Conservation (phyloP, 306 rosid genomes). For the Corylus avellana region DNA sequence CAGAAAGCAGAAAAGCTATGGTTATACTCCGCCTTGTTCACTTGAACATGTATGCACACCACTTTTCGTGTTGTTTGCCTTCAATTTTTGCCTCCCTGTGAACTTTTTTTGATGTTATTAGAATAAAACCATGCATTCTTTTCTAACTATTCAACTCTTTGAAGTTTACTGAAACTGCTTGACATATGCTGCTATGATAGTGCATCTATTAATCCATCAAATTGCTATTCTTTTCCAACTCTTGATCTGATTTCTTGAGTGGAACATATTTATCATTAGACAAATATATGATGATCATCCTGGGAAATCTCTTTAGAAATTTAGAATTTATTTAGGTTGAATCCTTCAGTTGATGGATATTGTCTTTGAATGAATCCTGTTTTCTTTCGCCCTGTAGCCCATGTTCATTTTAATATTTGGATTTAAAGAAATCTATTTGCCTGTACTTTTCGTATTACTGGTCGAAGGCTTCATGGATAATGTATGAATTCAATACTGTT, state of each 20-base stretch:
- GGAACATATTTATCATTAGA: not conserved
- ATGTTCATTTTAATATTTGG: not conserved
- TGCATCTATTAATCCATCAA: not conserved
- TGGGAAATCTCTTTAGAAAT: not conserved
- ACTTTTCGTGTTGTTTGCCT: constrained; percentile 11
- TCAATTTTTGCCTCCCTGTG: constrained; percentile 19
- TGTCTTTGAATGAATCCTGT: not conserved
- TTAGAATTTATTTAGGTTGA: not conserved
- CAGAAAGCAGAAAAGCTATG: constrained; percentile 60
- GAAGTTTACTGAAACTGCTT: not conserved
- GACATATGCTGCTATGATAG: not conserved
- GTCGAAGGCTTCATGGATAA: not conserved
- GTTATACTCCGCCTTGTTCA: constrained; percentile 66
- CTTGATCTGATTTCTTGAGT: not conserved
- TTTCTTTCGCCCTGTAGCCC: not conserved
- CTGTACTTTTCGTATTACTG: not conserved
- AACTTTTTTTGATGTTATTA: constrained; percentile 10
- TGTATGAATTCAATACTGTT: not conserved
- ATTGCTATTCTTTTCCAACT: not conserved
- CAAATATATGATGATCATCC: not conserved
- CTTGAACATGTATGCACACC: constrained; percentile 59
- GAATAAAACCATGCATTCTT: not conserved
- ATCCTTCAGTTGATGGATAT: not conserved
- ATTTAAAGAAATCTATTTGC: constrained; percentile 1
- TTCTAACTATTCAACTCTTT: not conserved